These are phyloP conservation scores for Talaromyces sp. DNA, from an alignment of 2,329 filamentous ascomycete species.

Conservation along the genomic window DNA sequence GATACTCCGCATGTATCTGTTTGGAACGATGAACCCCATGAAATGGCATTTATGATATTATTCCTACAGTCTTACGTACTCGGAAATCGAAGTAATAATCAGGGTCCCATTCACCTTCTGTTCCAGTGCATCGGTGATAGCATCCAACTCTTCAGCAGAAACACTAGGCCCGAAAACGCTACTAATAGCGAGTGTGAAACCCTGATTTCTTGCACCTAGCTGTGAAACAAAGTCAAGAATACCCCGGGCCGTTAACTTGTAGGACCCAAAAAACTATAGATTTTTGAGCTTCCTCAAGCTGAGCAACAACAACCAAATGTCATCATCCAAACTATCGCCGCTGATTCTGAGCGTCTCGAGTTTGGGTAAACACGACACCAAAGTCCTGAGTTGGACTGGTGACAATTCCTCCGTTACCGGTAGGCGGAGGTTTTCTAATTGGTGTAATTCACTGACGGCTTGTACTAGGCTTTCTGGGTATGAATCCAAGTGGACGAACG, in stretches of 20 bases:
- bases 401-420: constrained; percentile 29
- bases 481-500: no score
- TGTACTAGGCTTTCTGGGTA: constrained; percentile 26
- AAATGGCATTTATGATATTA: background rate
- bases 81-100: no score
- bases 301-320: constrained; percentile 21
- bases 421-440: constrained; percentile 27
- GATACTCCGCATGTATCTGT: background rate
- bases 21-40: background rate
- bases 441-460: constrained; percentile 20
- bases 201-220: constrained; percentile 20
- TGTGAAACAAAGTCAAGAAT: constrained; percentile 21
- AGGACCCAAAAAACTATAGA: constrained; percentile 26
- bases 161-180: constrained; percentile 18
- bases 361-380: constrained; percentile 23
- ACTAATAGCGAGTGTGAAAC: constrained; percentile 25
- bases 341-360: constrained; percentile 29
- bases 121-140: constrained; percentile 23
- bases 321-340: constrained; percentile 24
- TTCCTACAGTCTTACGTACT: background rate
- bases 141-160: constrained; percentile 19
- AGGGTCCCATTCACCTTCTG: constrained; percentile 18
- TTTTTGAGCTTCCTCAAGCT: constrained; percentile 22
- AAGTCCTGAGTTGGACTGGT: constrained; percentile 22
- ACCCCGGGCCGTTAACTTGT: constrained; percentile 25